Evolutionary conservation across 2,329 filamentous ascomycete genomes (phyloP).

Genomic region (Chaetomium sp.): DNA sequence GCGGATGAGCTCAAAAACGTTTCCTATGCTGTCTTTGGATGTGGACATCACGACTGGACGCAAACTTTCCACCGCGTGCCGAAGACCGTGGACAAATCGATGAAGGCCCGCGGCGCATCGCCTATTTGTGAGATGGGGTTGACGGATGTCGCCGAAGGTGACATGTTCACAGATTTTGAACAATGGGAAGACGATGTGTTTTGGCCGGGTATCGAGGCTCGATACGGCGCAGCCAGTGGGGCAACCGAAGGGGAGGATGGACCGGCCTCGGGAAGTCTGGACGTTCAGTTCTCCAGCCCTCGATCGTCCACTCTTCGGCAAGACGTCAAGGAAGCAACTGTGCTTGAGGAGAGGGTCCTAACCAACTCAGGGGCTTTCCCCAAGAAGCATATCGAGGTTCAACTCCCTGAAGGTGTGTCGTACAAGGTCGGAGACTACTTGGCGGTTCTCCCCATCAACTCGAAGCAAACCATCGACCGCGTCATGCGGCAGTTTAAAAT

Average conservation of each 20-base stretch:
- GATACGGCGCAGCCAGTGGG: constrained; percentile 28
- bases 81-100: constrained; percentile 50
- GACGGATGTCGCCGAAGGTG: constrained; percentile 54
- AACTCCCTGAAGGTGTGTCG: constrained; percentile 56
- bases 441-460: constrained; percentile 66
- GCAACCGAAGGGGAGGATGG: constrained; percentile 26
- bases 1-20: constrained; percentile 48
- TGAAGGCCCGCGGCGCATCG: constrained; percentile 43
- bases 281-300: constrained; percentile 46
- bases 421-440: constrained; percentile 74
- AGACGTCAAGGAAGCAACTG: constrained; percentile 55
- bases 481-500: constrained; percentile 61
- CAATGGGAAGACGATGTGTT: constrained; percentile 55
- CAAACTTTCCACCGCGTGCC: constrained; percentile 63
- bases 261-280: constrained; percentile 26
- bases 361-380: constrained; percentile 25
- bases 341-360: constrained; percentile 47
- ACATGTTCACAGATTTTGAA: constrained; percentile 64
- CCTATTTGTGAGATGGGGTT: constrained; percentile 45
- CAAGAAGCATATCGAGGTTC: constrained; percentile 62
- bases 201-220: constrained; percentile 44
- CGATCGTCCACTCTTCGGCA: constrained; percentile 54
- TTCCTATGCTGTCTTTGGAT: constrained; percentile 64
- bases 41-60: constrained; percentile 49
- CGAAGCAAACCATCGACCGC: constrained; percentile 52